phyloP scores from a whole-genome alignment of 1,139 yeast genomes.

The Keqinozyma sinolaborantium region DNA sequence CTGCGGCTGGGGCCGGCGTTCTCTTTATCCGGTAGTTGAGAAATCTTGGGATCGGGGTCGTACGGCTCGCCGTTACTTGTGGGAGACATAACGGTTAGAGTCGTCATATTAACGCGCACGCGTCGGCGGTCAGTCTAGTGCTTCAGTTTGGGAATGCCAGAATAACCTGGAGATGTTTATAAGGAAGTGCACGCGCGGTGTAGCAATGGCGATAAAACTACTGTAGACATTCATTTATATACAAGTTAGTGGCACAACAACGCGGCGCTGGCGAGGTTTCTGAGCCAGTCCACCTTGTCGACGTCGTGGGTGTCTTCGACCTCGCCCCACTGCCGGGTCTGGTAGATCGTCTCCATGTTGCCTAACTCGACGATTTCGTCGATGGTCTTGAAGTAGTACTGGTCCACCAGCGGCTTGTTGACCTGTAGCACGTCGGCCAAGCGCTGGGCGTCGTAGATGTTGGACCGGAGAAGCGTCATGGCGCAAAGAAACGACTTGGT shows the following conservation, averaged over 20 bases:
- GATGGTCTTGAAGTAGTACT: conserved; percentile 38
- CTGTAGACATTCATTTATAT: conserved; percentile 2
- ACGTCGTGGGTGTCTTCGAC: conserved; percentile 99
- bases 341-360: conserved; percentile 77
- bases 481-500: conserved; percentile 87
- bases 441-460: conserved; percentile 20
- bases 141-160: no score
- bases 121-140: no score
- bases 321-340: conserved; percentile 93
- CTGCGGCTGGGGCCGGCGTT: no score
- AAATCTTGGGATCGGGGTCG: no score
- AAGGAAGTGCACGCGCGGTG: not conserved
- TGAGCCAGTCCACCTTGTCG: conserved; percentile 80
- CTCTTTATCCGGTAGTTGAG: no score
- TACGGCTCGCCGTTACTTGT: not conserved
- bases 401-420: conserved; percentile 23
- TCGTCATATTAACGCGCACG: not conserved
- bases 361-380: conserved; percentile 78
- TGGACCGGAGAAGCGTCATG: conserved; percentile 39
- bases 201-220: not conserved
- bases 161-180: no score
- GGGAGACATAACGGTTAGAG: not conserved
- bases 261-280: conserved; percentile 83
- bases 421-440: conserved; percentile 30
- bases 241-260: conserved; percentile 30